These are phyloP conservation scores for Ilex paraguariensis DNA, from an alignment of 305 asterid species.

Conservation along the genomic window DNA sequence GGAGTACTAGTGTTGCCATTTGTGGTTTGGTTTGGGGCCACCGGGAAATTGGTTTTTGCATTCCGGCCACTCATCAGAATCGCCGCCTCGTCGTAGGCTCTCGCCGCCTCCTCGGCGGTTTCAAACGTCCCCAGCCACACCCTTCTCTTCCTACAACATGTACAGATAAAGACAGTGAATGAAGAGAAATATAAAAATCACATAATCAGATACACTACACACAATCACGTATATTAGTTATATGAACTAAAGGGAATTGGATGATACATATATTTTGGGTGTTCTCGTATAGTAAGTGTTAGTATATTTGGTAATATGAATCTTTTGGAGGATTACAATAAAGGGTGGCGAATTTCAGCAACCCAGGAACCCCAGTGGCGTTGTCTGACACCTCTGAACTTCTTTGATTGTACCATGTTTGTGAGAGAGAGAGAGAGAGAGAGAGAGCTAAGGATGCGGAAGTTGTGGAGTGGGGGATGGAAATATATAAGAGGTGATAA, in stretches of 20 bases:
- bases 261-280: too few relatives aligned
- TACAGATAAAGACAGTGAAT: not conserved
- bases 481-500: too few relatives aligned
- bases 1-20: conserved; percentile 1
- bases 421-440: not conserved
- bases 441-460: not conserved
- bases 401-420: conserved; percentile 69
- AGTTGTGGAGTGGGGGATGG: not conserved
- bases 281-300: too few relatives aligned
- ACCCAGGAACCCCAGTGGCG: conserved; percentile 99
- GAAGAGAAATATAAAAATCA: too few relatives aligned
- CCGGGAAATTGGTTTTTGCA: conserved; percentile 89
- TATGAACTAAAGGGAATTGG: too few relatives aligned
- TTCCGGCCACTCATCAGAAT: conserved; percentile 83
- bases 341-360: conserved; percentile 92
- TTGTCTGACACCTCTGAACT: conserved; percentile 88
- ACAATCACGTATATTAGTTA: too few relatives aligned
- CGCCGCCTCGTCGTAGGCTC: conserved; percentile 92
- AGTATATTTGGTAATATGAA: too few relatives aligned
- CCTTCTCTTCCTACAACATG: conserved; percentile 64
- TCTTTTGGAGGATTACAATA: conserved; percentile 36
- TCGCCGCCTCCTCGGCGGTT: conserved; percentile 90
- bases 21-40: conserved; percentile 18
- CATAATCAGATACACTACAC: too few relatives aligned
- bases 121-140: conserved; percentile 94